Percentiles rank a stretch among this genome's conserved stretches.
Evolutionary conservation across 257 asterid genomes (phyloP).

Genomic region (Datura wrightii): DNA sequence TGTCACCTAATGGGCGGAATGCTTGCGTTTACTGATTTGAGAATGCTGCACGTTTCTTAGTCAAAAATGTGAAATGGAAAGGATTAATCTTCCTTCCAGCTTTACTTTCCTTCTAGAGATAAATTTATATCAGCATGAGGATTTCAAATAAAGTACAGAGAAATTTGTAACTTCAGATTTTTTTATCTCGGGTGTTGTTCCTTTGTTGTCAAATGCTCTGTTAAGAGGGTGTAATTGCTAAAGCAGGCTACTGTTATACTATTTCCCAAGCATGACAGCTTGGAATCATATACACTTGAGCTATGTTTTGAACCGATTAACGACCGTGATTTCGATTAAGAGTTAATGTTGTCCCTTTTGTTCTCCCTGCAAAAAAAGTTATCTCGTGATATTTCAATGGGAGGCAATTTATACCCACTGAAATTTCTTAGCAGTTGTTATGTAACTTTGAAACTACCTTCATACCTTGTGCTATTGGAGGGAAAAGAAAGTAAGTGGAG

Average conservation of each 20-base stretch:
- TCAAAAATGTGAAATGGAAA: neutral
- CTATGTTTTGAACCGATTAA: neutral
- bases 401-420: neutral
- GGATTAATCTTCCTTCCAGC: neutral
- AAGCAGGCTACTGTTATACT: neutral
- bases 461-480: slow-evolving; percentile 3
- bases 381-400: neutral
- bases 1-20: neutral
- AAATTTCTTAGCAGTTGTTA: neutral
- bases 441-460: neutral
- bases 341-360: slow-evolving; percentile 9
- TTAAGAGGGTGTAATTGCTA: slow-evolving; percentile 1
- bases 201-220: neutral
- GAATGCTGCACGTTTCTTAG: neutral
- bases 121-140: neutral
- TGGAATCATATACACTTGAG: neutral
- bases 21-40: neutral
- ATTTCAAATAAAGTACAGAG: neutral
- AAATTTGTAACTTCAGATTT: neutral
- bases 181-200: neutral
- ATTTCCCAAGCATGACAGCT: neutral
- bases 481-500: neutral
- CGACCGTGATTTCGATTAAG: neutral
- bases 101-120: neutral
- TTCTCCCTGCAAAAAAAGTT: neutral